Conservation (phyloP, 495 filamentous ascomycete genomes). For the Immersiella caudata region DNA sequence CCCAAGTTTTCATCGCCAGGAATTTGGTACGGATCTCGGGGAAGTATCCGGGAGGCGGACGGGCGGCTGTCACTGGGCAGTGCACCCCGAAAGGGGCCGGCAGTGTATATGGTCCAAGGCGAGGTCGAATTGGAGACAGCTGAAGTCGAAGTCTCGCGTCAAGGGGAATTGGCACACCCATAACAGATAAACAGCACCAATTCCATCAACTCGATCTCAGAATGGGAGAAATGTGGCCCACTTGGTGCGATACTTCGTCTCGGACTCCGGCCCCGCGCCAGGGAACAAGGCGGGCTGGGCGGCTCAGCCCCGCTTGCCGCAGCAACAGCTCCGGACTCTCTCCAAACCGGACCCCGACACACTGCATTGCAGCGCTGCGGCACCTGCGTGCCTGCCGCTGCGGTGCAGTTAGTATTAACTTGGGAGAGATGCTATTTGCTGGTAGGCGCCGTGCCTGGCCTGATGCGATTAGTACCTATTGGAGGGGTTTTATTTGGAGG, state of each 20-base stretch:
- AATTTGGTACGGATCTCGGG: too few species aligned
- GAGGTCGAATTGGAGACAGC: too few species aligned
- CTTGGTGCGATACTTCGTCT: too few species aligned
- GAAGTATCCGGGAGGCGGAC: neutral
- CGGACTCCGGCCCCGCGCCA: neutral
- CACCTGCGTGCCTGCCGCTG: too few species aligned
- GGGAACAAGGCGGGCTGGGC: neutral
- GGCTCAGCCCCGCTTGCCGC: neutral
- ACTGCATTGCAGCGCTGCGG: conserved; percentile 5
- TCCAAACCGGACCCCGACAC: conserved; percentile 36
- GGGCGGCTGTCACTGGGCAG: neutral
- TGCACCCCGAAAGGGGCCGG: neutral
- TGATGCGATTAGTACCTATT: too few species aligned
- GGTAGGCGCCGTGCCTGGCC: neutral
- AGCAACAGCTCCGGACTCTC: conserved; percentile 31
- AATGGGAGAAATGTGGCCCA: too few species aligned
- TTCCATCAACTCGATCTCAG: too few species aligned
- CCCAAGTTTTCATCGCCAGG: neutral
- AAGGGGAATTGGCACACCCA: too few species aligned
- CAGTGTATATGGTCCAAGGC: neutral
- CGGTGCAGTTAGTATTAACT: too few species aligned
- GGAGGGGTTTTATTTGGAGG: too few species aligned
- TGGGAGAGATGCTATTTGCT: neutral
- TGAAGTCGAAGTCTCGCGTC: too few species aligned
- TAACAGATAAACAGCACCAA: too few species aligned